A percentile compares a stretch with the other conserved stretches of the same genome.
phyloP scores from a whole-genome alignment of 2,329 filamentous ascomycete genomes.

The Phyllosticta paracitricarpa region DNA sequence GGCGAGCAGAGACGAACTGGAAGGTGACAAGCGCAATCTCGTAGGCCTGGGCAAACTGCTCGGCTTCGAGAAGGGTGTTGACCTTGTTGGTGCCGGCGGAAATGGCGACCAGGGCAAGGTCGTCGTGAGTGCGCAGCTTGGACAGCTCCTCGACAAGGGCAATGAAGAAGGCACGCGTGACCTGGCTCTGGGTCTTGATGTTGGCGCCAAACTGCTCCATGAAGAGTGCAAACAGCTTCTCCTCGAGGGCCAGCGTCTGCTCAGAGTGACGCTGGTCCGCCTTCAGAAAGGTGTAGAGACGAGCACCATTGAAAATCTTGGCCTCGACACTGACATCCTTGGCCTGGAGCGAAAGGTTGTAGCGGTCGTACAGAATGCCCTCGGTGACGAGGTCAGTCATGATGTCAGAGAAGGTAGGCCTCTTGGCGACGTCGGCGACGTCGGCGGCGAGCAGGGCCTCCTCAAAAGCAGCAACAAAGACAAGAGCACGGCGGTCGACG shows the following conservation, averaged over 20 bases:
- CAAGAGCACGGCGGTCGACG: constrained; percentile 19
- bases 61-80: constrained; percentile 14
- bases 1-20: constrained; percentile 21
- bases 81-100: constrained; percentile 6
- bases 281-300: constrained; percentile 20
- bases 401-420: constrained; percentile 28
- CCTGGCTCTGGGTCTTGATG: constrained; percentile 6
- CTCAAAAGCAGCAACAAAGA: constrained; percentile 38
- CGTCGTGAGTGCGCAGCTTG: constrained; percentile 6
- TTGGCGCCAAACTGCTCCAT: constrained; percentile 5
- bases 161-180: constrained; percentile 9
- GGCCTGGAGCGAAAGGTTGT: constrained; percentile 20
- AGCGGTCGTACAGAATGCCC: constrained; percentile 25
- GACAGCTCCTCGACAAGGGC: constrained; percentile 7
- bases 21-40: constrained; percentile 25
- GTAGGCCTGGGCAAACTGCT: constrained; percentile 24
- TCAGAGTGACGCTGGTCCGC: not conserved
- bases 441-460: constrained; percentile 32
- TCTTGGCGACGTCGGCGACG: constrained; percentile 13
- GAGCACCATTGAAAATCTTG: constrained; percentile 22
- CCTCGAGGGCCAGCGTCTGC: constrained; percentile 6
- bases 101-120: constrained; percentile 3
- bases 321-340: constrained; percentile 29
- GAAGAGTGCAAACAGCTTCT: constrained; percentile 7
- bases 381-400: constrained; percentile 34